phyloP scores from a whole-genome alignment of 2,329 filamentous ascomycete genomes.

The Botrytis byssoidea region DNA sequence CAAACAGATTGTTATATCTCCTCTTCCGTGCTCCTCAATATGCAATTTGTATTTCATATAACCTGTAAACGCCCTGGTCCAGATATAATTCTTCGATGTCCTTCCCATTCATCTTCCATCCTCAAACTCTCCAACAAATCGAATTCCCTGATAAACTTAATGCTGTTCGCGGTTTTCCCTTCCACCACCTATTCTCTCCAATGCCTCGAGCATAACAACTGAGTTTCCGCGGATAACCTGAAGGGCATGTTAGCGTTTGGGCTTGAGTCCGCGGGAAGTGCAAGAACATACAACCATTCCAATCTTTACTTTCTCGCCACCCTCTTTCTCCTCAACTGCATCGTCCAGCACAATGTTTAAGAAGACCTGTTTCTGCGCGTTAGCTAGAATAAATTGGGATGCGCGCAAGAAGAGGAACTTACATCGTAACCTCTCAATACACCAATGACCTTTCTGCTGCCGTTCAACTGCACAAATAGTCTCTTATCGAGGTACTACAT shows the following conservation, averaged over 20 bases:
- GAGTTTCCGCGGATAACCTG: constrained; percentile 96
- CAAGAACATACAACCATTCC: constrained; percentile 79
- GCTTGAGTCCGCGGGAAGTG: neutral
- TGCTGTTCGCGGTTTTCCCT: constrained; percentile 41
- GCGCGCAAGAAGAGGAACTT: constrained; percentile 20
- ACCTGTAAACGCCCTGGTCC: constrained; percentile 18
- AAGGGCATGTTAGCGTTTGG: neutral
- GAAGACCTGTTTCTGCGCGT: constrained; percentile 67
- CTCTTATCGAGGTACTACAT: constrained; percentile 96
- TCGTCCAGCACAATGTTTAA: constrained; percentile 98
- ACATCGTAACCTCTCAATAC: constrained; percentile 96
- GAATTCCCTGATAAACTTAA: neutral
- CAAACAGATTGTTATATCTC: constrained; percentile 7
- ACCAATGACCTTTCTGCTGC: constrained; percentile 94
- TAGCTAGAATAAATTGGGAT: neutral
- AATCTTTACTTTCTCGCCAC: constrained; percentile 83
- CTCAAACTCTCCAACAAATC: neutral
- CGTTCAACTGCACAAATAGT: constrained; percentile 96
- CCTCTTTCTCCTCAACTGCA: constrained; percentile 89
- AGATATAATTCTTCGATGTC: constrained; percentile 16
- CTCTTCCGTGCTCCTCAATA: constrained; percentile 8
- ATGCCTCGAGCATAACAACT: constrained; percentile 92
- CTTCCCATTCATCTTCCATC: constrained; percentile 1
- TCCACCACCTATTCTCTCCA: constrained; percentile 66
- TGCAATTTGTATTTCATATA: constrained; percentile 23